phyloP scores from a whole-genome alignment of 768 basidiomycete genomes.

The Astraeus odoratus region DNA sequence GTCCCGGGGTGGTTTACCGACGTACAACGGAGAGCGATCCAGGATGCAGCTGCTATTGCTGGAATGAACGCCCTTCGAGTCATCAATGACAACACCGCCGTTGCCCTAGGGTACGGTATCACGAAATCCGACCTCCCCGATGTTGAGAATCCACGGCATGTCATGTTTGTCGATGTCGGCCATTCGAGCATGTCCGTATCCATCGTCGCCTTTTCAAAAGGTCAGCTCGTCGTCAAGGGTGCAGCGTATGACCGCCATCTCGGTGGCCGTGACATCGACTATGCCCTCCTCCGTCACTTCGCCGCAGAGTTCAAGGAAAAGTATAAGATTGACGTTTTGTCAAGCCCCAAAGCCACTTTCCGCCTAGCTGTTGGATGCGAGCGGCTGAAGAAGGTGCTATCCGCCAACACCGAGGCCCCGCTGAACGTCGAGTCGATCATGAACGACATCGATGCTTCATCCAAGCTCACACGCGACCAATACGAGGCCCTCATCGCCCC shows the following conservation, averaged over 20 bases:
- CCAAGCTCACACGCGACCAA: slow-evolving; percentile 74
- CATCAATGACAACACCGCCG: slow-evolving; percentile 95
- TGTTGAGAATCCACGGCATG: slow-evolving; percentile 70
- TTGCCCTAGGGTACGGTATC: slow-evolving; percentile 96
- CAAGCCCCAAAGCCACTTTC: slow-evolving; percentile 89
- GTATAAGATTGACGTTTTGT: slow-evolving; percentile 95
- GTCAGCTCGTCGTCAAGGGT: slow-evolving; percentile 78
- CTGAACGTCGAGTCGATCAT: slow-evolving; percentile 94
- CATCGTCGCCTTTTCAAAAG: slow-evolving; percentile 91
- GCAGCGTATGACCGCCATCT: slow-evolving; percentile 91
- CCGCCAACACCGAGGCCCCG: slow-evolving; percentile 84
- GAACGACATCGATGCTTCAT: slow-evolving; percentile 91
- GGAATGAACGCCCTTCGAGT: slow-evolving; percentile 87
- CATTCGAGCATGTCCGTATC: slow-evolving; percentile 86
- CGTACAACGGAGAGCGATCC: slow-evolving; percentile 79
- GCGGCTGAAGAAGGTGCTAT: slow-evolving; percentile 92
- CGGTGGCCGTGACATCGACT: slow-evolving; percentile 95
- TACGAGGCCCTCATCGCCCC: slow-evolving; percentile 73
- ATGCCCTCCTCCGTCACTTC: slow-evolving; percentile 84
- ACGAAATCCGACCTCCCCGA: slow-evolving; percentile 96
- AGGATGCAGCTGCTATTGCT: slow-evolving; percentile 86
- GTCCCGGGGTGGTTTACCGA: slow-evolving; percentile 98
- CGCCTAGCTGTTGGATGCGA: slow-evolving; percentile 84
- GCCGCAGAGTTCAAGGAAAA: slow-evolving; percentile 89
- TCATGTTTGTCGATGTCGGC: slow-evolving; percentile 93